Percentiles rank a stretch among this genome's conserved stretches.
phyloP scores from a whole-genome alignment of 805 yeast genomes.

The Candida odintsovae region DNA sequence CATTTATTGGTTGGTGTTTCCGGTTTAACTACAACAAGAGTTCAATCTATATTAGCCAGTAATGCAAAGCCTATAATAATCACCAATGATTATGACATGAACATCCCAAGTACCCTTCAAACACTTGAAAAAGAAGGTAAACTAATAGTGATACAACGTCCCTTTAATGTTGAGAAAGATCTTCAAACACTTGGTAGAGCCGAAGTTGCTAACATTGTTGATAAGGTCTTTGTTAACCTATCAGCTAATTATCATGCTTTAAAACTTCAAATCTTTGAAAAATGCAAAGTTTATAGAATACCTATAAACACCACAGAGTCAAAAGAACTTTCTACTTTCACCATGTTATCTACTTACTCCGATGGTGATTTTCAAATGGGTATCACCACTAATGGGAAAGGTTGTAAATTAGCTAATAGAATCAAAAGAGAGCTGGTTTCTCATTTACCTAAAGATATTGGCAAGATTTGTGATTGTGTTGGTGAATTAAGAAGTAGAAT shows the following conservation, averaged over 20 bases:
- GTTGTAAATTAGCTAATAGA: constrained; percentile 80
- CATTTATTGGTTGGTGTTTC: constrained; percentile 56
- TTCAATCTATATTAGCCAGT: constrained; percentile 39
- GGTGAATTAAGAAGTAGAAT: constrained; percentile 59
- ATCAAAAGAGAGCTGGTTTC: constrained; percentile 68
- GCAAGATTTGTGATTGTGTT: constrained; percentile 58
- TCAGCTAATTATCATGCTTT: constrained; percentile 25
- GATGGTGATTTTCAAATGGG: constrained; percentile 79
- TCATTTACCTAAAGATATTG: constrained; percentile 64
- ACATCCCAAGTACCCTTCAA: constrained; percentile 24
- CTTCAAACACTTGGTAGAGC: constrained; percentile 54
- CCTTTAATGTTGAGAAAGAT: constrained; percentile 34
- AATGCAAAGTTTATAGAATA: constrained; percentile 59
- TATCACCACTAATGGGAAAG: constrained; percentile 81
- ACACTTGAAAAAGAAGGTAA: constrained; percentile 22
- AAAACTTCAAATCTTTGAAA: constrained; percentile 38
- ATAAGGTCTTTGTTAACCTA: constrained; percentile 64
- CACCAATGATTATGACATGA: constrained; percentile 21
- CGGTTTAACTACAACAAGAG: constrained; percentile 41
- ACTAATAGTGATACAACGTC: constrained; percentile 26
- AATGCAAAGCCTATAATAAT: constrained; percentile 56
- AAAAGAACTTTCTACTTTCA: constrained; percentile 67
- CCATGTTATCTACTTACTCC: constrained; percentile 62
- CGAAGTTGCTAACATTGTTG: constrained; percentile 61
- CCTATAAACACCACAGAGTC: constrained; percentile 80